phyloP scores from a whole-genome alignment of 2,329 filamentous ascomycete genomes.

The Eurotiales sp. region DNA sequence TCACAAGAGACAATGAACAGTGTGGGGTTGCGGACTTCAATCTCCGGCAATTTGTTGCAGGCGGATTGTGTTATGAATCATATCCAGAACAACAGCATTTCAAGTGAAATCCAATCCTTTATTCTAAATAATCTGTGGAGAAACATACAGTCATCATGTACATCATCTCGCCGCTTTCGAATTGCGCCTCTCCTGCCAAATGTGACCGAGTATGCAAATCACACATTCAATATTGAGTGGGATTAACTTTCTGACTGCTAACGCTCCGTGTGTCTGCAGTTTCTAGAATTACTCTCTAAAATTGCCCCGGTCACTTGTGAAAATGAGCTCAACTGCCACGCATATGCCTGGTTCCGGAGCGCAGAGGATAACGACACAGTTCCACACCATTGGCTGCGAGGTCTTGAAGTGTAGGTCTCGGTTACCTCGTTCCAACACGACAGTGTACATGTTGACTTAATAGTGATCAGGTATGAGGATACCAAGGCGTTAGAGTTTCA shows the following conservation, averaged over 20 bases:
- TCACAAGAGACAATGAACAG: too few relatives aligned
- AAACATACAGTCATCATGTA: neutral
- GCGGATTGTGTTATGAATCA: too few relatives aligned
- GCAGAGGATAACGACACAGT: conserved; percentile 7
- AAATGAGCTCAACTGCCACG: conserved; percentile 3
- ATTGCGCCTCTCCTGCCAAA: neutral
- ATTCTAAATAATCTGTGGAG: too few relatives aligned
- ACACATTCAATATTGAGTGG: too few relatives aligned
- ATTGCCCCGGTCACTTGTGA: conserved; percentile 5
- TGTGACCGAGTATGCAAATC: neutral
- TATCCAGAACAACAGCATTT: too few relatives aligned
- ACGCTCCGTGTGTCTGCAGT: too few relatives aligned
- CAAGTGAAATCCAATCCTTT: too few relatives aligned
- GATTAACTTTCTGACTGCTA: too few relatives aligned
- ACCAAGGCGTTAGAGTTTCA: neutral
- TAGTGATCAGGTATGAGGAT: conserved; percentile 1
- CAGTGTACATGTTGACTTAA: neutral
- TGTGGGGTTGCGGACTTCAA: neutral
- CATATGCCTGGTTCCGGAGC: conserved; percentile 9
- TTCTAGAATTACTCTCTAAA: neutral
- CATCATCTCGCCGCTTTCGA: conserved; percentile 2
- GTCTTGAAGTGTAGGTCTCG: conserved; percentile 1
- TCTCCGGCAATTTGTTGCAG: too few relatives aligned
- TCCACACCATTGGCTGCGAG: conserved; percentile 5
- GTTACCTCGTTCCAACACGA: neutral